phyloP scores from a whole-genome alignment of 1,284 basidiomycete genomes.

The Malassezia equina region DNA sequence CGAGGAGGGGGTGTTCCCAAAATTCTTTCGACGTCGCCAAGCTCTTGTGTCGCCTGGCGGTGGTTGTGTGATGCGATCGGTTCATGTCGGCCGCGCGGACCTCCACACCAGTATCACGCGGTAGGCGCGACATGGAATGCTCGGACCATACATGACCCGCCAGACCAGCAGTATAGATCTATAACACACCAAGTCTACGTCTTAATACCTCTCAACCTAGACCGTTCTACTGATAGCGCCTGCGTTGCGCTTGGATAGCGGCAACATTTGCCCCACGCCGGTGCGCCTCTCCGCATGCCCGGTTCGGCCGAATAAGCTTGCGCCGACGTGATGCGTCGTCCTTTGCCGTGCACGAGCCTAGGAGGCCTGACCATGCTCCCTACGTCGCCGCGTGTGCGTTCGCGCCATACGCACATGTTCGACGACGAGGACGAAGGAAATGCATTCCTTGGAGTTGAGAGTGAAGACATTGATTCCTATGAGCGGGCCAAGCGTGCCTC shows the following conservation, averaged over 20 bases:
- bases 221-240: too few relatives aligned
- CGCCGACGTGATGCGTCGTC: background rate
- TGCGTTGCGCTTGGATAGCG: too few relatives aligned
- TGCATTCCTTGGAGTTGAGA: conserved; percentile 7
- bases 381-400: conserved; percentile 2
- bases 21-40: conserved; percentile 2
- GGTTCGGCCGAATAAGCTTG: background rate
- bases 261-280: background rate
- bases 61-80: background rate
- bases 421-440: conserved; percentile 9
- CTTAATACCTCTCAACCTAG: too few relatives aligned
- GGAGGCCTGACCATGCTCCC: conserved; percentile 1
- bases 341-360: background rate
- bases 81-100: background rate
- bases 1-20: conserved; percentile 2
- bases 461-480: conserved; percentile 1
- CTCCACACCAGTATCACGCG: background rate
- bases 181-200: too few relatives aligned
- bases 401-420: conserved; percentile 1
- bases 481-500: conserved; percentile 10
- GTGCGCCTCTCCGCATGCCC: background rate
- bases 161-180: too few relatives aligned
- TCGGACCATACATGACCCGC: too few relatives aligned
- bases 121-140: background rate
- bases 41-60: background rate